A percentile compares a stretch with the other conserved stretches of the same genome.
These are phyloP conservation scores for Pyrenochaeta sp. DNA, from an alignment of 2,329 filamentous ascomycete species.

Conservation along the genomic window DNA sequence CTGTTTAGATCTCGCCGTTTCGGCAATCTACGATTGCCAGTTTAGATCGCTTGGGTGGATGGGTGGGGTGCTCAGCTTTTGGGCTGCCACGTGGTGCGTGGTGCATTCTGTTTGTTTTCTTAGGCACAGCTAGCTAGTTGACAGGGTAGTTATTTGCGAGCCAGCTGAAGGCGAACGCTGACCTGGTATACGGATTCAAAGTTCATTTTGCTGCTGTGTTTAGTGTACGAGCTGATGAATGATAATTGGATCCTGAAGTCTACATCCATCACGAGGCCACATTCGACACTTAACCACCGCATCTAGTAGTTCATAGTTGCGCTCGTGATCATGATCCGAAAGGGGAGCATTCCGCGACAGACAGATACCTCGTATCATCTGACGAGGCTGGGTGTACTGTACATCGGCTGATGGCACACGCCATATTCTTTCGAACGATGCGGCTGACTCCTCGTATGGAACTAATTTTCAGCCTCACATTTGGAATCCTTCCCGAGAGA, in stretches of 20 bases:
- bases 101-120: not conserved
- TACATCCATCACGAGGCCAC: not conserved
- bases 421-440: not conserved
- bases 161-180: not conserved
- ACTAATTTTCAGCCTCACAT: no score
- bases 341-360: not conserved
- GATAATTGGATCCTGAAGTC: not conserved
- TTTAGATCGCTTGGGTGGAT: not conserved
- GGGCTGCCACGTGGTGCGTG: not conserved
- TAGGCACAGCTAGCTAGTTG: constrained; percentile 1
- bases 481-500: no score
- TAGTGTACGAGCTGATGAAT: not conserved
- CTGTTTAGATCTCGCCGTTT: constrained; percentile 17
- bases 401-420: not conserved
- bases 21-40: constrained; percentile 23
- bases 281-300: not conserved
- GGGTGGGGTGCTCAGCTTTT: constrained; percentile 4
- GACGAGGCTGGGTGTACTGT: not conserved
- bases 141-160: not conserved
- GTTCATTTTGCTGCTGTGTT: no score
- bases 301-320: not conserved
- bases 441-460: not conserved
- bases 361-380: not conserved
- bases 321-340: not conserved
- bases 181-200: no score